Conservation (phyloP, 345 rosid species). For the Heritiera fomes region DNA sequence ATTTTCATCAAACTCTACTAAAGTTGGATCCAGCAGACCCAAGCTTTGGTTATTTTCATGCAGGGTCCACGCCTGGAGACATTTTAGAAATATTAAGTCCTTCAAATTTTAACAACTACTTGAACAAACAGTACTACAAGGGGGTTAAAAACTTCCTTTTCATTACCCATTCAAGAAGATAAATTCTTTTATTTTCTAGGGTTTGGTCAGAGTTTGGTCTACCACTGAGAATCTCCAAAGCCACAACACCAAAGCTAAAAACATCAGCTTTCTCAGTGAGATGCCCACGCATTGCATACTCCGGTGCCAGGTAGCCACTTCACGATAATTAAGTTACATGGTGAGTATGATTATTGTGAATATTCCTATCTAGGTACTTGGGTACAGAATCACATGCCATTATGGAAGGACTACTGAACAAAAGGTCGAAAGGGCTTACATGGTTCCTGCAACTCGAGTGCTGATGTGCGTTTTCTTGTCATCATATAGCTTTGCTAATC, state of each 20-base stretch:
- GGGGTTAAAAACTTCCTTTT: background rate
- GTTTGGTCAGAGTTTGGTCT: conserved; percentile 56
- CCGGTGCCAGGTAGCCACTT: conserved; percentile 72
- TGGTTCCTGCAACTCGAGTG: conserved; percentile 58
- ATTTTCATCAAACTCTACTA: conserved; percentile 35
- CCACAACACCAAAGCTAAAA: conserved; percentile 68
- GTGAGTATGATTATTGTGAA: background rate
- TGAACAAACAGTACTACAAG: background rate
- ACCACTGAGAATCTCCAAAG: conserved; percentile 62
- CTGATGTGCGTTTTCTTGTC: conserved; percentile 56
- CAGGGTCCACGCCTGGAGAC: conserved; percentile 53
- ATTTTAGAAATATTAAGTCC: conserved; percentile 7
- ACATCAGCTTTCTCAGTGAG: conserved; percentile 76
- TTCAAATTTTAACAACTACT: background rate
- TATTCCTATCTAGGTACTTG: background rate
- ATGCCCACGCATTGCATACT: conserved; percentile 78
- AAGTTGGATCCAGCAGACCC: conserved; percentile 39
- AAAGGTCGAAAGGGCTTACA: conserved; percentile 35
- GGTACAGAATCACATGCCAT: background rate
- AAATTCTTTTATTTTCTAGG: conserved; percentile 44
- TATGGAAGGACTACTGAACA: background rate
- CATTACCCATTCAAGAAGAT: conserved; percentile 76
- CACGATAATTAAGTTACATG: background rate
- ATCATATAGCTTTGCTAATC: conserved; percentile 62
- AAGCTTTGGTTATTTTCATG: conserved; percentile 41